Percentiles rank a stretch among this genome's conserved stretches.
Conservation (phyloP, 2,329 filamentous ascomycete species). For the Emericellopsis cladophorae region DNA sequence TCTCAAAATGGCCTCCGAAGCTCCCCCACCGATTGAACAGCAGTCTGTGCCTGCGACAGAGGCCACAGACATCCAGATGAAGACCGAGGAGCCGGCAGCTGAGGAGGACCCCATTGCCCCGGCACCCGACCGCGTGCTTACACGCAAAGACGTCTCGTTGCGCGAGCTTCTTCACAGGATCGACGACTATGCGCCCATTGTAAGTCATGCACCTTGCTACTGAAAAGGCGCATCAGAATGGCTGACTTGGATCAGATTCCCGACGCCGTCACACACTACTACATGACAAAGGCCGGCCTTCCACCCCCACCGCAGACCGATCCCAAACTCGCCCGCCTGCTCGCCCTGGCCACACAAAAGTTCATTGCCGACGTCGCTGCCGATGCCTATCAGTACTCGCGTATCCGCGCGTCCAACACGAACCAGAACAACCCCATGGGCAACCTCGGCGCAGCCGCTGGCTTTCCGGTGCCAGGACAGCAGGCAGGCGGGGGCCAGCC, state of each 20-base stretch:
- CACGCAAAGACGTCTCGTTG: slow-evolving; percentile 82
- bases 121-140: slow-evolving; percentile 50
- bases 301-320: slow-evolving; percentile 87
- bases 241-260: slow-evolving; percentile 55
- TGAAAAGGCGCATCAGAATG: neutral
- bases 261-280: slow-evolving; percentile 95
- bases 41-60: neutral
- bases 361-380: slow-evolving; percentile 97
- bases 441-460: slow-evolving; percentile 63
- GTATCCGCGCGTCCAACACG: slow-evolving; percentile 79
- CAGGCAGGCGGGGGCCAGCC: slow-evolving; percentile 33
- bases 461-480: slow-evolving; percentile 53
- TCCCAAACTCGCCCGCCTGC: slow-evolving; percentile 77
- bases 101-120: slow-evolving; percentile 27
- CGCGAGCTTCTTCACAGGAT: slow-evolving; percentile 92
- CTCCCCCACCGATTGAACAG: slow-evolving; percentile 3
- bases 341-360: slow-evolving; percentile 96
- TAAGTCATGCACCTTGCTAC: slow-evolving; percentile 33
- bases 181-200: slow-evolving; percentile 96
- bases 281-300: slow-evolving; percentile 89
- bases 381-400: slow-evolving; percentile 94
- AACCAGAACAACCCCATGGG: slow-evolving; percentile 88
- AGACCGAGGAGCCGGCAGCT: slow-evolving; percentile 7
- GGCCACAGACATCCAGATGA: slow-evolving; percentile 17
- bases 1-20: slow-evolving; percentile 5